Evolutionary conservation across 345 rosid genomes (phyloP), one percentile per base, ranked within the genome.

Genomic region (Euclidium syriacum): DNA sequence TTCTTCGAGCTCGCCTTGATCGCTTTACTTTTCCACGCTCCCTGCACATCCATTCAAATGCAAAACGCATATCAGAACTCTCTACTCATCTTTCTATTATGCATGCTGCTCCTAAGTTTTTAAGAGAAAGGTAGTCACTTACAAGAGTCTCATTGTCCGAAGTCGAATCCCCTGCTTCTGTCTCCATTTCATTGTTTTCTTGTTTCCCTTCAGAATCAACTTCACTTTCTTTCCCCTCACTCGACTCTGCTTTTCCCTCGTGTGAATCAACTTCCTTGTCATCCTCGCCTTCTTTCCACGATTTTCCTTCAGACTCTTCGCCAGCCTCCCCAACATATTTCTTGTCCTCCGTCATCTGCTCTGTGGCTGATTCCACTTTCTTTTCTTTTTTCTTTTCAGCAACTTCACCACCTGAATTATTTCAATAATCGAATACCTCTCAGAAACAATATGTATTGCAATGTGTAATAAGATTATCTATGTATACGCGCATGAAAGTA

Each of bases 141-240:
- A 94, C 99, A 66, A 94, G 96, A 58, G 97, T 91, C 80, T 90
- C 99, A 62, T 87, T 85, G 34, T 94, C 99, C 2, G 96, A 84
- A 55, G 77, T 48, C 72, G 79, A 70, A 68, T 73, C 81, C 47
- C 55, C 81, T 9, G 58, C 46, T 52, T 73, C 68, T 54, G 66
- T 63, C 55, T 61, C 83, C 66, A 33, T 73, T 6, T 46, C 64
- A 23, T 55, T 58, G 34, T 16, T 58, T 63, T 75, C 79, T 46
- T 73, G 56, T 72, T 59, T 69, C 66, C 27, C 79, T 52, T 84
- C 78, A 47, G 77, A 64, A 53, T 80, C 73, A 16, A n/a, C 70
- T 55, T 75, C 72, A 47, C 56, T 36, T 53, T 46, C 80, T 55
- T 79, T 76, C 74, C 60, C 71, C 55, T 59, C 65, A 52, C 60